Conservation (phyloP, 192 early-diverging fungal species). For the Gaertneriomyces semiglobifer region DNA sequence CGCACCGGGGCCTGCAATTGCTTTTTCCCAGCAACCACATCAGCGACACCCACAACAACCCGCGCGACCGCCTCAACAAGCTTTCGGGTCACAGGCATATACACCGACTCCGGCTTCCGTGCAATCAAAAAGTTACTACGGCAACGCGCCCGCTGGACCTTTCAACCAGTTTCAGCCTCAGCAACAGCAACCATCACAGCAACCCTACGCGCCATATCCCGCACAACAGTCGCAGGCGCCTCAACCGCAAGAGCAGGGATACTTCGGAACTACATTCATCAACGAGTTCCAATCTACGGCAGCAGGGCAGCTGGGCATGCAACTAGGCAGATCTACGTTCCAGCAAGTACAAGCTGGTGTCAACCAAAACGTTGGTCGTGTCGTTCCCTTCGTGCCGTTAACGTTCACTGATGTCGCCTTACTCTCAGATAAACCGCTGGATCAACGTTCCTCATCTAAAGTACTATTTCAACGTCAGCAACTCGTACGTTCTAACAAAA, state of each 20-base stretch:
- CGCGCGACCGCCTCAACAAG: no score
- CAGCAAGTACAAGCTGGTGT: constrained; percentile 80
- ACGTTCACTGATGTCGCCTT: constrained; percentile 8
- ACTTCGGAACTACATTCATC: constrained; percentile 24
- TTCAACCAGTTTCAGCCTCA: no score
- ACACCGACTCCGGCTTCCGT: no score
- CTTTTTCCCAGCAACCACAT: no score
- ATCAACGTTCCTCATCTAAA: constrained; percentile 82
- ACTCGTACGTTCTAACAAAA: constrained; percentile 89
- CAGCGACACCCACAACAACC: no score
- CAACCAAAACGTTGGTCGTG: constrained; percentile 76
- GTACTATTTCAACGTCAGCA: constrained; percentile 94
- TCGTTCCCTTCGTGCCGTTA: neutral
- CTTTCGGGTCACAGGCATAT: no score
- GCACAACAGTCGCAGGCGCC: neutral
- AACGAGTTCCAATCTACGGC: constrained; percentile 46
- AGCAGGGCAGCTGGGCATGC: constrained; percentile 84
- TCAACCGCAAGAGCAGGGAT: constrained; percentile 6
- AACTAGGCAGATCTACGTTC: constrained; percentile 83
- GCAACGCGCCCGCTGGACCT: no score
- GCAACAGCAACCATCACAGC: neutral
- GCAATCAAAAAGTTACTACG: no score
- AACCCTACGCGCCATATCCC: neutral
- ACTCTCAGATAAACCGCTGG: constrained; percentile 69
- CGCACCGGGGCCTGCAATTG: no score